Evolutionary conservation across 768 basidiomycete species (phyloP), one percentile per base, ranked within the genome.

Genomic region (Clitopilus passeckerianus): DNA sequence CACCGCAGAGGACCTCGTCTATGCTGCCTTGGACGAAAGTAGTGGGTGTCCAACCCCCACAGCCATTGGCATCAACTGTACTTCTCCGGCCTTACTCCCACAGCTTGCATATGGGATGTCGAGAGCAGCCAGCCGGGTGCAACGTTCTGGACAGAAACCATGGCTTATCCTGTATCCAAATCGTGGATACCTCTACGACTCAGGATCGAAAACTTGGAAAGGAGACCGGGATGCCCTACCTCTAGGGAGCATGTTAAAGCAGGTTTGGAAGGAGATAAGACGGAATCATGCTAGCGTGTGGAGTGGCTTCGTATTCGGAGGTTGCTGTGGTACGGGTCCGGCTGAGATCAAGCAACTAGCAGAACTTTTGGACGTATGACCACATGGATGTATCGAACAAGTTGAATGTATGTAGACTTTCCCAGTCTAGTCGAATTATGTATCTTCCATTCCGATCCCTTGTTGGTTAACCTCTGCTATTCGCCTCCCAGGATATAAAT

Each of bases 11-110:
- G 75, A 83, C 10, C 72, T 87, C 27, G 77, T 84, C 24, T 53
- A 64, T 14, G 70, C 77, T 9, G 78, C 79, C 44, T 64, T 85
- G 5, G 70, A 35, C 15, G 16, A 55, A 30, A 37, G 41, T 15
- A 44, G 20, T 8, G 30, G 27, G 18, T 56, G 72, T 35, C 71
- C 71, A 1, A 58, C 65, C 37, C 87, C 86, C 0, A 70, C 74
- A 33, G 89, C 79, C 0, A 72, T 92, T 15, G 91, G 91, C 0
- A 80, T 93, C 63, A 93, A 94, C 68, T 94, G 90, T 70, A 88
- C 89, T 0, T 73, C 71, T 1, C 66, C 80, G 16, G 70, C 75
- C 34, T 72, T 76, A 64, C 61, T 89, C n/a, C 66, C 73, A 1
- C 50, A 53, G 0, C 66, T 87, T 22, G 63, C 82, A 22, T 61